A percentile compares a stretch with the other conserved stretches of the same genome.
Evolutionary conservation across 1,284 basidiomycete genomes (phyloP).

Genomic region (Papiliotrema terrestris): DNA sequence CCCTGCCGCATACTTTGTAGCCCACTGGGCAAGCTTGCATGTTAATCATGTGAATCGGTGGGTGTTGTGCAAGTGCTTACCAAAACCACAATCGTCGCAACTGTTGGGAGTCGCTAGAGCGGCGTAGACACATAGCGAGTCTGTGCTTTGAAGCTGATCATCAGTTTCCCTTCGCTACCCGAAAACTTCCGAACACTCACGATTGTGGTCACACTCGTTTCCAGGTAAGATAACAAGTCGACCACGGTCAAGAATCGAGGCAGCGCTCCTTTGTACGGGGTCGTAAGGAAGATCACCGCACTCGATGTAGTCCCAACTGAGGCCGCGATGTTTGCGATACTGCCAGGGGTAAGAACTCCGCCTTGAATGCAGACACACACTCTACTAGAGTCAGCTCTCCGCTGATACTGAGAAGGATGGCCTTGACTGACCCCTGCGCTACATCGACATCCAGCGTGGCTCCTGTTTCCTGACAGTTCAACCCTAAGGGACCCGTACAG

Average conservation of each 20-base stretch:
- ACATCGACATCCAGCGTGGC: not conserved
- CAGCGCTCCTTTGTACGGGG: not conserved
- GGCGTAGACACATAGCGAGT: slow-evolving; percentile 1
- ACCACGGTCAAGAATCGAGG: not conserved
- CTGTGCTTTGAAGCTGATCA: not conserved
- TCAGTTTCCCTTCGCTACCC: not conserved
- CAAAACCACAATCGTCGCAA: slow-evolving; percentile 6
- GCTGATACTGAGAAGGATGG: not conserved
- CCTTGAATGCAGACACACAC: slow-evolving; percentile 8
- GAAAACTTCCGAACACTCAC: not conserved
- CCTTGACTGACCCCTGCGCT: not conserved
- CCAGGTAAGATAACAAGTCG: not conserved
- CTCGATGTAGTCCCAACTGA: not conserved
- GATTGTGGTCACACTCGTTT: not conserved
- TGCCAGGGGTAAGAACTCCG: slow-evolving; percentile 6
- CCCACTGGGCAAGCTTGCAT: slow-evolving; percentile 3
- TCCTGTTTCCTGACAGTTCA: not conserved
- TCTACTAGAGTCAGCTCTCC: slow-evolving; percentile 1
- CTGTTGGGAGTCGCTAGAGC: slow-evolving; percentile 1
- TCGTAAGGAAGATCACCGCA: not conserved
- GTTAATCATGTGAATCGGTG: not conserved
- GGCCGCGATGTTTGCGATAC: not conserved
- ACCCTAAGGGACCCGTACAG: not conserved
- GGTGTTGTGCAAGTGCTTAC: not conserved
- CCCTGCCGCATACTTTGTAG: slow-evolving; percentile 2